Percentiles rank a stretch among this genome's conserved stretches.
phyloP scores from a whole-genome alignment of 1,284 basidiomycete species.

The Malassezia caprae region DNA sequence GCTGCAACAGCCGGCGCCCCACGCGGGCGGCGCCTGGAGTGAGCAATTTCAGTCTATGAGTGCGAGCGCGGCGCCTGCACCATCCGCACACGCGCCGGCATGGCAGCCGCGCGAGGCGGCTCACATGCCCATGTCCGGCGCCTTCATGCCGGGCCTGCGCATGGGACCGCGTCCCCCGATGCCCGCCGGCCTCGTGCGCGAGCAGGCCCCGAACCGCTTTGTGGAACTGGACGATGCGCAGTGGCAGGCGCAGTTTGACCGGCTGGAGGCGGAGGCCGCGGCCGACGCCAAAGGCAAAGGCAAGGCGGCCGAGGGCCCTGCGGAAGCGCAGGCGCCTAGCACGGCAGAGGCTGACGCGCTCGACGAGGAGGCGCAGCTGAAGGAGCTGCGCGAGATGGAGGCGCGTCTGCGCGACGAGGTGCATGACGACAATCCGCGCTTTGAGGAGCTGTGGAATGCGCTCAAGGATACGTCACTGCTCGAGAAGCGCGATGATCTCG shows the following conservation, averaged over 20 bases:
- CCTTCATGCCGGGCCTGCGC: neutral
- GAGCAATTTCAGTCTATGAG: conserved; percentile 7
- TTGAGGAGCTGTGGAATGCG: conserved; percentile 44
- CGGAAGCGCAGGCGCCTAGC: neutral
- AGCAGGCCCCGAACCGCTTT: neutral
- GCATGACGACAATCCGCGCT: conserved; percentile 30
- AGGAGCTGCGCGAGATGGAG: conserved; percentile 39
- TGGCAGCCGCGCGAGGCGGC: neutral
- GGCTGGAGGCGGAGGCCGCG: conserved; percentile 30
- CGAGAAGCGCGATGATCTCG: conserved; percentile 48
- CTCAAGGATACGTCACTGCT: conserved; percentile 32
- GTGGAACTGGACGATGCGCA: conserved; percentile 36
- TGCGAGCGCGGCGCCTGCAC: neutral
- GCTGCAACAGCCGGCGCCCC: conserved; percentile 19
- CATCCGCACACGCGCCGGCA: neutral
- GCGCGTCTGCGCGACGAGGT: conserved; percentile 32
- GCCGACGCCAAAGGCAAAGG: conserved; percentile 36
- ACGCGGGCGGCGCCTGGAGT: conserved; percentile 5
- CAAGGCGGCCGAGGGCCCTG: conserved; percentile 16
- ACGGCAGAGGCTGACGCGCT: neutral
- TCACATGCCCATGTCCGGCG: neutral
- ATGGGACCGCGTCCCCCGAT: neutral
- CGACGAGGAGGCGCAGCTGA: conserved; percentile 23
- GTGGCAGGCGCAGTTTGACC: conserved; percentile 44
- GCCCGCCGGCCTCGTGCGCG: neutral